phyloP scores from a whole-genome alignment of 169 alveolate genomes.

The Plasmodium yoelii region DNA sequence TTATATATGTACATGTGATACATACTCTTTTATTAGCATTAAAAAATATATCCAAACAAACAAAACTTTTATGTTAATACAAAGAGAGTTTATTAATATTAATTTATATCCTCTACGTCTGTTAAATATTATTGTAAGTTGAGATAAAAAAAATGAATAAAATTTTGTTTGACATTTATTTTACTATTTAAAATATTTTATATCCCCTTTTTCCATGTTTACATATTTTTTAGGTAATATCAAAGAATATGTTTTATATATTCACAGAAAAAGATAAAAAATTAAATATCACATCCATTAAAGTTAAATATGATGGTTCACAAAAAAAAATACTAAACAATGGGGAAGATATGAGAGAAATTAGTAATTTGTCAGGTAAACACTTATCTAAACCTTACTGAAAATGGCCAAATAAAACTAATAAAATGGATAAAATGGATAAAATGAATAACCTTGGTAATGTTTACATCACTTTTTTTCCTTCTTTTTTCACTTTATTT shows the following conservation, averaged over 20 bases:
- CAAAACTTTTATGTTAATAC: constrained; percentile 12
- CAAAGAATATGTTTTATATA: constrained; percentile 48
- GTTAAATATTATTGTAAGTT: constrained; percentile 24
- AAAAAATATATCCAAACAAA: constrained; percentile 32
- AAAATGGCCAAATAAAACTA: not conserved
- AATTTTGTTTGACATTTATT: not conserved
- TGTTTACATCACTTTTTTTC: not conserved
- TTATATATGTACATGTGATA: constrained; percentile 49
- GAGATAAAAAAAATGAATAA: not conserved
- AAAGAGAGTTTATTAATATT: constrained; percentile 12
- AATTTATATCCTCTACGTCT: constrained; percentile 29
- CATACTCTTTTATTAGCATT: constrained; percentile 17
- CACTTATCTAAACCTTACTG: not conserved
- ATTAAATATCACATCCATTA: constrained; percentile 40
- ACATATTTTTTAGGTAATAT: constrained; percentile 21
- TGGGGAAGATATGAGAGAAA: not conserved
- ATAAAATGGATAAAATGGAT: too few relatives aligned
- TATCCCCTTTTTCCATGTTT: not conserved
- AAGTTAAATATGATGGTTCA: constrained; percentile 43
- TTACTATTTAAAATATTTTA: not conserved
- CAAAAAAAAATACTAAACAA: constrained; percentile 2
- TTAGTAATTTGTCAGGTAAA: constrained; percentile 35
- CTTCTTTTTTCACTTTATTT: not conserved
- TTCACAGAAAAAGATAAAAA: constrained; percentile 33
- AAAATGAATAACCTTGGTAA: not conserved